Conservation (phyloP, 306 rosid species). For the Inga laurina region DNA sequence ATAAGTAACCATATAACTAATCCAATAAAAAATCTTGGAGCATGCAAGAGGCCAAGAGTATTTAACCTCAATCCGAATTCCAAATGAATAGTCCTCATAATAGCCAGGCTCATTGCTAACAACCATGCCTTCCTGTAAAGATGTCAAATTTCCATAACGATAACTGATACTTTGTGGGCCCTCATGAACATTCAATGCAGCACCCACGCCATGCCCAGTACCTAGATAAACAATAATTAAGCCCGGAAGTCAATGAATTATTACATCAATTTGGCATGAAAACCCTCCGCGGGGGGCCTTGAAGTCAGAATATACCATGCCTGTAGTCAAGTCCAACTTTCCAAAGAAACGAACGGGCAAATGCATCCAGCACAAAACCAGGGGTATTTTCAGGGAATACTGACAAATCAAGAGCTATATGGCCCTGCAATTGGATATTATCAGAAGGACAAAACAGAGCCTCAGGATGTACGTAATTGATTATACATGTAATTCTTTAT, state of each 20-base stretch:
- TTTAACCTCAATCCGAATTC: constrained; percentile 90
- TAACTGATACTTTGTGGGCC: constrained; percentile 94
- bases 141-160: constrained; percentile 82
- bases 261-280: constrained; percentile 14
- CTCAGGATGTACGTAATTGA: too few species aligned
- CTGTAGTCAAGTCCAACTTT: constrained; percentile 95
- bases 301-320: constrained; percentile 65
- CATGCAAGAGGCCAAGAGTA: constrained; percentile 24
- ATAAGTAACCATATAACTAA: constrained; percentile 14
- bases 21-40: constrained; percentile 14
- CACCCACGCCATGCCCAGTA: constrained; percentile 98
- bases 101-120: constrained; percentile 99
- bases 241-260: constrained; percentile 13
- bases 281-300: background rate
- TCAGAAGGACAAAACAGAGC: constrained; percentile 27
- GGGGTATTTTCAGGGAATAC: constrained; percentile 92
- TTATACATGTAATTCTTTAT: too few species aligned
- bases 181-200: constrained; percentile 96
- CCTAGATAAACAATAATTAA: constrained; percentile 48
- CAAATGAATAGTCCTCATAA: constrained; percentile 93
- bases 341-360: constrained; percentile 96
- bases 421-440: constrained; percentile 70
- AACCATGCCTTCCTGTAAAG: constrained; percentile 78
- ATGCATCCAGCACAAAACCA: constrained; percentile 94
- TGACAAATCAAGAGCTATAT: constrained; percentile 85